phyloP scores from a whole-genome alignment of 148 eudicot genomes.

The Silene conica region DNA sequence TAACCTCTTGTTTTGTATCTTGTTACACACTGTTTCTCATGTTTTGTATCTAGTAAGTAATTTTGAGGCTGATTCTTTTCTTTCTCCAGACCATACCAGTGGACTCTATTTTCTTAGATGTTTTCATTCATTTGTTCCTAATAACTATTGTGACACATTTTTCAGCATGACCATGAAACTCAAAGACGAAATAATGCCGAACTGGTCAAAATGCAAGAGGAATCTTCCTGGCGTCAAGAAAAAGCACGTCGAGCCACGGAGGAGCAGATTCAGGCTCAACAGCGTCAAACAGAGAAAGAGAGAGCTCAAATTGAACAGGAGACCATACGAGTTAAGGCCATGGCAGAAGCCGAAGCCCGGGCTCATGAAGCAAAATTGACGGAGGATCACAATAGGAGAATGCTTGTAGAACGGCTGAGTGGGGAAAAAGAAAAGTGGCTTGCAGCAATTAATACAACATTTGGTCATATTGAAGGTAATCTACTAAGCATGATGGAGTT shows the following conservation, averaged over 20 bases:
- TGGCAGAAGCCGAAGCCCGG: conserved; percentile 92
- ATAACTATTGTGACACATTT: conserved; percentile 8
- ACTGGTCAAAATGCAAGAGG: conserved; percentile 87
- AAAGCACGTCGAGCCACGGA: conserved; percentile 81
- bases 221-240: conserved; percentile 72
- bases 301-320: conserved; percentile 88
- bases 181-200: conserved; percentile 79
- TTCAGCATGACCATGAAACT: conserved; percentile 87
- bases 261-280: conserved; percentile 91
- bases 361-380: conserved; percentile 85
- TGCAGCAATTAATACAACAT: conserved; percentile 91
- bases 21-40: background rate
- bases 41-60: background rate
- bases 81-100: background rate
- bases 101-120: background rate
- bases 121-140: background rate
- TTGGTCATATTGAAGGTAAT: conserved; percentile 88
- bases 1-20: background rate
- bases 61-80: background rate
- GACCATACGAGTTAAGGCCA: conserved; percentile 76
- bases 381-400: conserved; percentile 78
- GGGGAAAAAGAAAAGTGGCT: conserved; percentile 99
- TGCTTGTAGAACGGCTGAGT: conserved; percentile 65
- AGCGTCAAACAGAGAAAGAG: conserved; percentile 92
- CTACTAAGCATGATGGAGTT: background rate